Evolutionary conservation across 2,329 filamentous ascomycete species (phyloP), one percentile per base, ranked within the genome.

Genomic region (Anisogramma anomala): DNA sequence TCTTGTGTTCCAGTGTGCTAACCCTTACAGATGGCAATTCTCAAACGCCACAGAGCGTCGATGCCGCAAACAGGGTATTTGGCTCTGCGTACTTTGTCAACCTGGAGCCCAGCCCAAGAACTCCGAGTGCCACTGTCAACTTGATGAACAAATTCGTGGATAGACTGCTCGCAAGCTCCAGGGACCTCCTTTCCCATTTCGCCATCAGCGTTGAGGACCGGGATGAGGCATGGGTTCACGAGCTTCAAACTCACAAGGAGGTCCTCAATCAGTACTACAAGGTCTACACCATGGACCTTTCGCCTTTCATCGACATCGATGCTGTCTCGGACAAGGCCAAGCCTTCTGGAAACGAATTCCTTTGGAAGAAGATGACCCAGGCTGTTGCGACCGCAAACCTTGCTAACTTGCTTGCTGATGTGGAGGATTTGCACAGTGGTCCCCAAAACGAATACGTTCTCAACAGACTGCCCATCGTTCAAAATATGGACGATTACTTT

Each of bases 321-420:
- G 14, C 36, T 14, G 38, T 47, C 14, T 19, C 37, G 9, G 26
- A 32, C 4, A 39, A 15, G 27, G 33, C 41, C 30, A 47, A 47
- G 30, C 25, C 34, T 18, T 13, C 25, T 1, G 10, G 22, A 1
- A 14, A 32, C 3, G 22, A 34, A n/a, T 10, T 19, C 14, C 11
- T 47, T 17, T 47, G 45, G 45, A 23, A 39, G 10, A 27, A 34
- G 15, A 39, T 44, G 45, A 31, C 27, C 30, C 41, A 25, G 27
- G 36, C 45, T 6, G 45, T 47, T 10, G 31, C 45, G 19, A 41
- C 34, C n/a, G 58, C 58, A 19, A 67, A 67, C 41, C 51, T 62
- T 4, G 59, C 57, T 17, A 52, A 54, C 4, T 53, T 61, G 6
- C 52, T 63, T 9, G 54, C 61, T 38, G 39, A 46, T 15, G 47